Percentiles rank a stretch among this genome's conserved stretches.
Evolutionary conservation across 345 rosid species (phyloP).

Genomic region (Bruguiera sexangula): DNA sequence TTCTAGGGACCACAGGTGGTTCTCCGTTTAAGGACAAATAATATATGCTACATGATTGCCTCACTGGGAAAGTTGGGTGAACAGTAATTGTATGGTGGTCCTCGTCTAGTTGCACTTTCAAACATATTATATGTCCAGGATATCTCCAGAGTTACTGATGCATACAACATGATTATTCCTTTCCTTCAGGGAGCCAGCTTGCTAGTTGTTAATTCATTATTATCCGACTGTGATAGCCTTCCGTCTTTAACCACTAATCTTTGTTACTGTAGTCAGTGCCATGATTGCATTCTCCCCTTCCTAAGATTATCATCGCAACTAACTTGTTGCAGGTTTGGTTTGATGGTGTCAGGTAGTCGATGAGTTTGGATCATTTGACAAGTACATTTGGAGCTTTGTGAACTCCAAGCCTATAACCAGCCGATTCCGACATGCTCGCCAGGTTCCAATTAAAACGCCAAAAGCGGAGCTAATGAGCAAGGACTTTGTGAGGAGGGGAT

Average conservation of each 20-base stretch:
- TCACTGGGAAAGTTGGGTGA: conserved; percentile 34
- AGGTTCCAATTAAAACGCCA: conserved; percentile 81
- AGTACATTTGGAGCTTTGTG: conserved; percentile 92
- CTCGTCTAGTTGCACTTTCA: conserved; percentile 24
- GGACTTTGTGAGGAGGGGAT: conserved; percentile 89
- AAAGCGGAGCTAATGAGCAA: conserved; percentile 92
- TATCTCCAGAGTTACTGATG: conserved; percentile 2
- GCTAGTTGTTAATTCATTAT: conserved; percentile 21
- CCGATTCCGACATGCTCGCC: conserved; percentile 78
- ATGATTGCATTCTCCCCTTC: conserved; percentile 21
- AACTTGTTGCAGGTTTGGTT: conserved; percentile 41
- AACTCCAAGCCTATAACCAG: conserved; percentile 70
- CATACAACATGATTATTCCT: conserved; percentile 28
- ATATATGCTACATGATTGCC: conserved; percentile 28
- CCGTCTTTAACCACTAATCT: conserved; percentile 10
- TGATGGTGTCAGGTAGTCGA: conserved; percentile 66
- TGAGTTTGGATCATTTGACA: conserved; percentile 79
- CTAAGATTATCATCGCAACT: conserved; percentile 33
- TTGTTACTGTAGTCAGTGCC: conserved; percentile 16
- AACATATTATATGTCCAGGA: conserved; percentile 7
- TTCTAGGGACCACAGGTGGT: conserved; percentile 22
- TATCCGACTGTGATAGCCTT: conserved; percentile 12
- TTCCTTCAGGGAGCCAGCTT: conserved; percentile 36
- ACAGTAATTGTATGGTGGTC: conserved; percentile 44
- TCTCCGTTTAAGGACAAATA: conserved; percentile 10